Evolutionary conservation across 2,329 filamentous ascomycete genomes (phyloP), one percentile per base, ranked within the genome.

Genomic region (Monilinia vaccinii-corymbosi): DNA sequence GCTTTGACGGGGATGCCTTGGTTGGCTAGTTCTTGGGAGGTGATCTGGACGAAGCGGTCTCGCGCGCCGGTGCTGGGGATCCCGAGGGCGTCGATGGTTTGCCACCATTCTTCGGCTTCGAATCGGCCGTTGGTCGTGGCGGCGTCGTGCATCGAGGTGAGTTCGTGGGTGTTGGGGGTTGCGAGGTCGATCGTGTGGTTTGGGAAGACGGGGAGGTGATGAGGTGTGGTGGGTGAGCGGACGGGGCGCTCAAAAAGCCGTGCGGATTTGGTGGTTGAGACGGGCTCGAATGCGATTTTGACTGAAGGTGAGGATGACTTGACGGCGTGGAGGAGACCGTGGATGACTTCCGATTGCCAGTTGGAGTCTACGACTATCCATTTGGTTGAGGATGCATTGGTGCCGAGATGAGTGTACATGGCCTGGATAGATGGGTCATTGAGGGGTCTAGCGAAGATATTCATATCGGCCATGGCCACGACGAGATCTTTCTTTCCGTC

Each of bases 391-490:
- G 62, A 42, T 65, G 52, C 44, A 38, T 23, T 46, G 3, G 21
- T 55, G 18, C 14, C 10, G 11, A 48, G 25, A 28, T 18, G 32
- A 25, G 13, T 25, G 6, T n/a, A 8, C 21, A 40, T 34, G 28
- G n/a, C 25, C 45, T 5, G 18, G 7, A 60, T 60, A 10, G 31
- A 80, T 75, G 10, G 77, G n/a, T 31, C 28, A 38, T 23, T 71
- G 0, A 78, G 73, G 63, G 81, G 80, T 0, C 78, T 76, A 62
- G 80, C 75, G 48, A 79, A 76, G 52, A 78, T 73, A 38, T 76
- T 70, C 91, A 97, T 97, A 71, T 97, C 94, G 5, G 93, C 92
- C 90, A 97, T 96, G 49, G 91, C 93, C 64, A 97, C 75, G n/a
- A 92, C 80, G 2, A 99, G 82, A 64, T 92, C 88, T 72, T 91